phyloP scores from a whole-genome alignment of 805 yeast species.

The Nakazawaea populi region DNA sequence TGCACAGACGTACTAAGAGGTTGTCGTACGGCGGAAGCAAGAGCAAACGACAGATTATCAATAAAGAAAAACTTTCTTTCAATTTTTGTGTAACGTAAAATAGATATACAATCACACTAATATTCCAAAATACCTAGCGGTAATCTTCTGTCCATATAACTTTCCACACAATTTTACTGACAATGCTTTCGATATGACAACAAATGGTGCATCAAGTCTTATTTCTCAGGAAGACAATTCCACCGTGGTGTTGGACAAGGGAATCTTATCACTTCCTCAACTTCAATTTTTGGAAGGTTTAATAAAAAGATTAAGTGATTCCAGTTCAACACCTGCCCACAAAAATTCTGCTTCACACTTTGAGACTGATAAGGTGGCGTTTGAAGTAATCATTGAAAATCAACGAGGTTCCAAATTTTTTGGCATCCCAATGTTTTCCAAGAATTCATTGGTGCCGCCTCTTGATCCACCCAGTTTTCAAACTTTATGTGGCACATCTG shows the following conservation, averaged over 20 bases:
- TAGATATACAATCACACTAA: too few species aligned
- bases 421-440: slow-evolving; percentile 45
- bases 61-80: background rate
- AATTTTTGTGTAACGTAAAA: background rate
- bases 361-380: slow-evolving; percentile 8
- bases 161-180: too few species aligned
- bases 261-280: slow-evolving; percentile 23
- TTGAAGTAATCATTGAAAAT: slow-evolving; percentile 45
- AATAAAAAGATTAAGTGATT: slow-evolving; percentile 15
- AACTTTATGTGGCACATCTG: slow-evolving; percentile 32
- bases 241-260: slow-evolving; percentile 15
- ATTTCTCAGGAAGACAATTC: too few species aligned
- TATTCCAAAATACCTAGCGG: too few species aligned
- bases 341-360: too few species aligned
- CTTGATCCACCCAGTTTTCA: slow-evolving; percentile 48
- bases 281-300: slow-evolving; percentile 21
- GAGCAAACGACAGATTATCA: background rate
- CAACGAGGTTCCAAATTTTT: slow-evolving; percentile 48
- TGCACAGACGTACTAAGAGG: slow-evolving; percentile 1
- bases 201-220: too few species aligned
- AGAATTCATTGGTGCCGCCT: slow-evolving; percentile 38
- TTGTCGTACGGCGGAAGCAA: too few species aligned
- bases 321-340: background rate
- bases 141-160: too few species aligned
- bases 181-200: slow-evolving; percentile 9